These are phyloP conservation scores for Populus tomentosa DNA, from an alignment of 441 rosid genomes.

Conservation along the genomic window DNA sequence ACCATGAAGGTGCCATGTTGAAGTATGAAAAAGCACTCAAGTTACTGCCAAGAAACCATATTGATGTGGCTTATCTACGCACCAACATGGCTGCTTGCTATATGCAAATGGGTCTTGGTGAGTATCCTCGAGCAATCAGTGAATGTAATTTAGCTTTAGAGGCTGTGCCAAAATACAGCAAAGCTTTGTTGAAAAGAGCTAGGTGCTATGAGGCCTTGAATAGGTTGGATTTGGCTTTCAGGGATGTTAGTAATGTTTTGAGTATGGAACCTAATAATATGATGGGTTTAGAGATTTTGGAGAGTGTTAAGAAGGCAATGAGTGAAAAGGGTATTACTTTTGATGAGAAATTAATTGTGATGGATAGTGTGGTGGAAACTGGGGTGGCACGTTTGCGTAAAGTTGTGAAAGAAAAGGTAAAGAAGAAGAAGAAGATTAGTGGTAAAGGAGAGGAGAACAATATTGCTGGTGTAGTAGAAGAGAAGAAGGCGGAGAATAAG, in stretches of 20 bases:
- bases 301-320: slow-evolving; percentile 57
- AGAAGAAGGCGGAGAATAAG: slow-evolving; percentile 40
- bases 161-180: slow-evolving; percentile 80
- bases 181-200: slow-evolving; percentile 47
- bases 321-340: slow-evolving; percentile 63
- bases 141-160: slow-evolving; percentile 83
- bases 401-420: slow-evolving; percentile 22
- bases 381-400: slow-evolving; percentile 23
- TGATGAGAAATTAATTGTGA: slow-evolving; percentile 58
- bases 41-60: slow-evolving; percentile 70
- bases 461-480: slow-evolving; percentile 39
- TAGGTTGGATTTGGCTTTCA: slow-evolving; percentile 74
- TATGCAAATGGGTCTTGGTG: slow-evolving; percentile 94
- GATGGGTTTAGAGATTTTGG: slow-evolving; percentile 60
- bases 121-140: slow-evolving; percentile 83
- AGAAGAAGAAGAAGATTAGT: slow-evolving; percentile 22
- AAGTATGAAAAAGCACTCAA: slow-evolving; percentile 88
- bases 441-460: slow-evolving; percentile 45
- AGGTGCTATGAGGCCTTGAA: slow-evolving; percentile 52
- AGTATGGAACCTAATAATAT: slow-evolving; percentile 77
- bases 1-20: slow-evolving; percentile 91
- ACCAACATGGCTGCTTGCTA: slow-evolving; percentile 86
- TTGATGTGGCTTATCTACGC: slow-evolving; percentile 73
- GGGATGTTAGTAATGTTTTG: slow-evolving; percentile 75
- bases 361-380: slow-evolving; percentile 34